Conservation (phyloP, 768 basidiomycete species). For the Suillus luteus region DNA sequence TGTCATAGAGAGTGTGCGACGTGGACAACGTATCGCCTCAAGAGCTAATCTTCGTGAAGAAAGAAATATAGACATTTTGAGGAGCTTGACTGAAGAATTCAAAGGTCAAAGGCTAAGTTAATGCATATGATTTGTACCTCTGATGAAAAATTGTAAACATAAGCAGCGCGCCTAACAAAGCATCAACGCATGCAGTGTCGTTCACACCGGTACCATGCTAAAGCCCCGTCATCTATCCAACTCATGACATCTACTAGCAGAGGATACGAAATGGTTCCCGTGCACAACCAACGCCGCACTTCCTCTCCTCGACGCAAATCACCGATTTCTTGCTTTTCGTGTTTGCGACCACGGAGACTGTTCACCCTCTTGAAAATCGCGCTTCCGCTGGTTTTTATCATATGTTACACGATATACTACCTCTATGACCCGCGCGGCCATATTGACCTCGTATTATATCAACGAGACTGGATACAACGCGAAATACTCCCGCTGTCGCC, state of each 20-base stretch:
- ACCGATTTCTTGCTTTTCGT: background rate
- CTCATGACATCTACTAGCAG: background rate
- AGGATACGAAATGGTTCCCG: constrained; percentile 10
- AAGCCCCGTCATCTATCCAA: background rate
- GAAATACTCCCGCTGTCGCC: constrained; percentile 70
- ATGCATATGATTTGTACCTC: too few species aligned
- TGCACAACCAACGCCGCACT: constrained; percentile 1
- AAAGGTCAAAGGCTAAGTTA: background rate
- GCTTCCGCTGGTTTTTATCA: constrained; percentile 36
- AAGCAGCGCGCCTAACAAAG: background rate
- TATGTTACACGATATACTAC: constrained; percentile 43
- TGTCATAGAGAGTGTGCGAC: constrained; percentile 20
- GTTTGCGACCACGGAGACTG: constrained; percentile 36
- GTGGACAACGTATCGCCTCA: background rate
- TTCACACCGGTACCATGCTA: constrained; percentile 2
- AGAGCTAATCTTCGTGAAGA: background rate
- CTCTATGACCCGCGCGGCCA: constrained; percentile 71
- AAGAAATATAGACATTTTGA: constrained; percentile 1
- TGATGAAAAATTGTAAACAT: background rate
- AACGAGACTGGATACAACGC: constrained; percentile 67
- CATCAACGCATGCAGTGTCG: constrained; percentile 1
- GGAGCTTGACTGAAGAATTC: background rate
- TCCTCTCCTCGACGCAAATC: constrained; percentile 4
- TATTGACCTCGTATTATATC: constrained; percentile 81
- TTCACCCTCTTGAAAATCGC: constrained; percentile 44